Evolutionary conservation across 768 basidiomycete species (phyloP), one percentile per base, ranked within the genome.

Genomic region (Kwoniella sp.): DNA sequence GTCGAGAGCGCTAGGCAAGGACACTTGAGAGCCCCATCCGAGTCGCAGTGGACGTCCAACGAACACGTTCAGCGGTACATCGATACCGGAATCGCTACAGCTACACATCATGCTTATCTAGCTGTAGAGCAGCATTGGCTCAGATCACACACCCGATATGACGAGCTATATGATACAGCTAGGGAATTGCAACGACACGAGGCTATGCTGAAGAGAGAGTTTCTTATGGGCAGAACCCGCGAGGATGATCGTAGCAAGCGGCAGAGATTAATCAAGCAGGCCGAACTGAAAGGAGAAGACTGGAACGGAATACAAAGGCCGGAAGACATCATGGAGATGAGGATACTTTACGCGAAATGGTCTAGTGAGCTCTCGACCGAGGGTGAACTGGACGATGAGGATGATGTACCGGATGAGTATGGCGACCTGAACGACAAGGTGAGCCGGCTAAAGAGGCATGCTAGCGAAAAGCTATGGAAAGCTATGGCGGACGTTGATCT

Each of bases 121-220:
- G 54, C 47, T 10, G 23, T 56, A 1, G 47, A 56, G 29, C 22
- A 40, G 39, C 34, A 49, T 26, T 60, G 59, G 59, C 27, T 60
- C 11, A 37, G 26, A 5, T 15, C 33, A n/a, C 43, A 56, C 23
- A 52, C 59, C 17, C 43, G 53, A 27, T 60, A 41, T 27, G 17
- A 23, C 5, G 53, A 60, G 29, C 22, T 60, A 4, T 10, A 7
- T 5, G 29, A 10, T 15, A 52, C 41, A 3, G 59, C 59, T 1
- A 14, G 22, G 14, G n/a, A 28, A 28, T 27, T 60, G 19, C 54
- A 60, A 29, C 5, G 15, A 10, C n/a, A 45, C 22, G 54, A 56
- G 32, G 23, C 12, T 19, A 28, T 17, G 3, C 20, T 59, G 28
- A 41, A 46, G 36, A 25, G 5, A 2, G 8, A 28, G 20, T 44